phyloP scores from a whole-genome alignment of 2,329 filamentous ascomycete genomes.

The Claviceps sp. region DNA sequence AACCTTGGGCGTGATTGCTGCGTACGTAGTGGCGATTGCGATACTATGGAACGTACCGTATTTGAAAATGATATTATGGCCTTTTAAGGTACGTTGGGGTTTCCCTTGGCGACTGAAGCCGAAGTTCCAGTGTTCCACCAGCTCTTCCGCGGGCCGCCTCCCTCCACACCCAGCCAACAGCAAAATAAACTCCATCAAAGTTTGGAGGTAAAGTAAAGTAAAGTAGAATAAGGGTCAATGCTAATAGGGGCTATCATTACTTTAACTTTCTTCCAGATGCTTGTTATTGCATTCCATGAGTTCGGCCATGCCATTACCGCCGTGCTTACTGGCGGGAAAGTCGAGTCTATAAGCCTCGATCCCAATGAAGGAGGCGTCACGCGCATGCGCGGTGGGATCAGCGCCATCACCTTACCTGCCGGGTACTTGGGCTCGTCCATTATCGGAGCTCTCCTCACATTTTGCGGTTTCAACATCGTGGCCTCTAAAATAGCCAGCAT shows the following conservation, averaged over 20 bases:
- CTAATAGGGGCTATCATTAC: not conserved
- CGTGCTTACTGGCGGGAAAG: slow-evolving; percentile 57
- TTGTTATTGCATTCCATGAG: slow-evolving; percentile 74
- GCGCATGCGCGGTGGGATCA: slow-evolving; percentile 60
- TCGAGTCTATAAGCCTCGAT: slow-evolving; percentile 62
- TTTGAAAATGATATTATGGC: slow-evolving; percentile 62
- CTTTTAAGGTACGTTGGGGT: slow-evolving; percentile 50
- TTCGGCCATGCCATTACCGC: slow-evolving; percentile 64
- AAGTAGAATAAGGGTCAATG: not conserved
- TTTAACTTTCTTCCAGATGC: slow-evolving; percentile 39
- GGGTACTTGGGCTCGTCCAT: slow-evolving; percentile 67
- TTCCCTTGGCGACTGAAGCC: not conserved
- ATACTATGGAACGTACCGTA: slow-evolving; percentile 71
- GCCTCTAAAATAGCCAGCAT: slow-evolving; percentile 69
- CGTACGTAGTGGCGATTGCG: slow-evolving; percentile 60
- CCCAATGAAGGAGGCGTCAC: slow-evolving; percentile 71
- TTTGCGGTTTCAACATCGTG: slow-evolving; percentile 71
- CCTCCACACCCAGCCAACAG: not conserved
- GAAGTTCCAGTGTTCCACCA: too few relatives aligned
- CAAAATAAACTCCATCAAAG: too few relatives aligned
- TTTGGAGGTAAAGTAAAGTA: too few relatives aligned
- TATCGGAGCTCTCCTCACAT: slow-evolving; percentile 64
- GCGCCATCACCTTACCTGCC: slow-evolving; percentile 58
- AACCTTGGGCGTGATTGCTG: slow-evolving; percentile 57
- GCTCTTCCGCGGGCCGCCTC: not conserved